phyloP scores from a whole-genome alignment of 345 rosid genomes.

The Arabidopsis suecica region DNA sequence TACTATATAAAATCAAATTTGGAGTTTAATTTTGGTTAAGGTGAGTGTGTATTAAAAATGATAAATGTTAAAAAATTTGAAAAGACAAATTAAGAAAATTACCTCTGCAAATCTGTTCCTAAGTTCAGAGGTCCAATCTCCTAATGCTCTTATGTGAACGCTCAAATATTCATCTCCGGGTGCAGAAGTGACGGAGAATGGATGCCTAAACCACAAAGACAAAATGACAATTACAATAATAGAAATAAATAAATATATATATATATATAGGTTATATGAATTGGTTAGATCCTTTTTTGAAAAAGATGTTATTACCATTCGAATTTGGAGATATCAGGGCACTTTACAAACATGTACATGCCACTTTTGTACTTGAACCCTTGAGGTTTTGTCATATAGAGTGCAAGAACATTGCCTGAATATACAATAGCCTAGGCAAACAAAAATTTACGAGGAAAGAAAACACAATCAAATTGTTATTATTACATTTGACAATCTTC shows the following conservation, averaged over 20 bases:
- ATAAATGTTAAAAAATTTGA: background rate
- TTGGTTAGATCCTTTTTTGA: background rate
- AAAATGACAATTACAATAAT: background rate
- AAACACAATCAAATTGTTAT: background rate
- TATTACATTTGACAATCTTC: no score
- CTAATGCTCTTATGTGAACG: conserved; percentile 85
- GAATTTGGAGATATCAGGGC: conserved; percentile 74
- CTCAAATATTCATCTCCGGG: conserved; percentile 86
- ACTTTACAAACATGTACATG: conserved; percentile 91
- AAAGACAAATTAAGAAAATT: background rate
- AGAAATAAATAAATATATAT: background rate
- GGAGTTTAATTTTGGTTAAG: background rate
- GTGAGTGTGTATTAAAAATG: background rate
- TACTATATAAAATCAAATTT: background rate
- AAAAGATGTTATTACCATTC: conserved; percentile 61
- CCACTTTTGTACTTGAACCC: conserved; percentile 89
- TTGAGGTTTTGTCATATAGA: conserved; percentile 77
- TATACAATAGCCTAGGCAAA: conserved; percentile 75
- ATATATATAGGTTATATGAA: background rate
- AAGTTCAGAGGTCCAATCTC: conserved; percentile 92
- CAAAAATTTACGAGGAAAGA: background rate
- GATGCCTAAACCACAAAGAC: conserved; percentile 63
- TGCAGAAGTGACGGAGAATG: conserved; percentile 91
- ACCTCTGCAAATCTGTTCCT: conserved; percentile 70
- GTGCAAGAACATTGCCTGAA: conserved; percentile 86